These are phyloP conservation scores for Cryptococcus sp. DNA, from an alignment of 1,284 basidiomycete genomes.

Conservation along the genomic window DNA sequence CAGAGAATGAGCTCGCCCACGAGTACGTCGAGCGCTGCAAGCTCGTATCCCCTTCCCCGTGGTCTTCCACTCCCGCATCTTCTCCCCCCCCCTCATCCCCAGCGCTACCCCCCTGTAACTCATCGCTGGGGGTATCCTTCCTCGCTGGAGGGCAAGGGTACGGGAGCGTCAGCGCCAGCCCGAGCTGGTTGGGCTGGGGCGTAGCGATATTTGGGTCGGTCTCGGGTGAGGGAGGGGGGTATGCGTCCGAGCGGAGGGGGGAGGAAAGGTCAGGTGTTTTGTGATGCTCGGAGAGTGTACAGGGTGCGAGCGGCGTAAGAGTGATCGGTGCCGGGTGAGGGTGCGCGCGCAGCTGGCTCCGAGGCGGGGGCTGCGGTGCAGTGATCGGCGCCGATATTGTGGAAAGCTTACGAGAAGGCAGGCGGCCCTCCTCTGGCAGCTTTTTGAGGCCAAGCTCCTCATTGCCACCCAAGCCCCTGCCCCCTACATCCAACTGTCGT, in stretches of 20 bases:
- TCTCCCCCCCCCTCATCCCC: not conserved
- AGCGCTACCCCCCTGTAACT: not conserved
- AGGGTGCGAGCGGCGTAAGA: not conserved
- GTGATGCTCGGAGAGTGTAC: not conserved
- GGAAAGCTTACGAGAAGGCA: not conserved
- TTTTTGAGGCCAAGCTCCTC: not conserved
- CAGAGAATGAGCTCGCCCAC: conserved; percentile 36
- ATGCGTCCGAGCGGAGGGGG: conserved; percentile 12
- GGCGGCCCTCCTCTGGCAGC: not conserved
- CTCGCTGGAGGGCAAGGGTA: conserved; percentile 2
- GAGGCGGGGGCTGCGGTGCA: not conserved
- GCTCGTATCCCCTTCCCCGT: conserved; percentile 9
- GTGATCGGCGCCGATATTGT: not conserved
- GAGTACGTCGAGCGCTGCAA: conserved; percentile 31
- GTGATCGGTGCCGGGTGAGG: not conserved
- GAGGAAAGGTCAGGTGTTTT: conserved; percentile 15
- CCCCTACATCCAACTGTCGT: conserved; percentile 3
- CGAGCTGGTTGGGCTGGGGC: conserved; percentile 9
- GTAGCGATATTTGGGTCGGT: conserved; percentile 13
- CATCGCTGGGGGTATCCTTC: not conserved
- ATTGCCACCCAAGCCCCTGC: not conserved
- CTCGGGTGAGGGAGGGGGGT: conserved; percentile 4
- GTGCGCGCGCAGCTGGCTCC: conserved; percentile 1
- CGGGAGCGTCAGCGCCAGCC: conserved; percentile 7
- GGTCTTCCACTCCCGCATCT: no score